A percentile compares a stretch with the other conserved stretches of the same genome.
These are phyloP conservation scores for Stygiomarasmius scandens DNA, from an alignment of 1,284 basidiomycete genomes.

Conservation along the genomic window DNA sequence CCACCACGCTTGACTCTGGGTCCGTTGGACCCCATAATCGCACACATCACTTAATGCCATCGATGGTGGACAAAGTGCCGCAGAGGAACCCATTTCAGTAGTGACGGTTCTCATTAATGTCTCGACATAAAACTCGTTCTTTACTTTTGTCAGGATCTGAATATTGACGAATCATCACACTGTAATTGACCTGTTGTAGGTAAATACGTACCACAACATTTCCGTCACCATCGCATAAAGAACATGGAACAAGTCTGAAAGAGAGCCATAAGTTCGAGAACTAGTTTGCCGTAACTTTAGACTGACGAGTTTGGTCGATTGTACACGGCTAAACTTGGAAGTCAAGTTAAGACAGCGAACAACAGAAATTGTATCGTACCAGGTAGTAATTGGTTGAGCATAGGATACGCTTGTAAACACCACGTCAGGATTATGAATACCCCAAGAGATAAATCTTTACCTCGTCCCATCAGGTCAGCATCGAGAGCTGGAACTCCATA, in stretches of 20 bases:
- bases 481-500: slow-evolving; percentile 42
- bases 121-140: slow-evolving; percentile 32
- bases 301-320: slow-evolving; percentile 31
- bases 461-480: slow-evolving; percentile 53
- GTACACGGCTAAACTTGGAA: slow-evolving; percentile 27
- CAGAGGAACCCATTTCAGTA: slow-evolving; percentile 45
- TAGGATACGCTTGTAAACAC: slow-evolving; percentile 23
- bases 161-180: too few relatives aligned
- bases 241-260: slow-evolving; percentile 28
- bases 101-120: slow-evolving; percentile 34
- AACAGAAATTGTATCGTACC: slow-evolving; percentile 23
- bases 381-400: slow-evolving; percentile 34
- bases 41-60: slow-evolving; percentile 34
- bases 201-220: slow-evolving; percentile 32
- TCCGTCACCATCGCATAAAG: slow-evolving; percentile 47
- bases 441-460: slow-evolving; percentile 29
- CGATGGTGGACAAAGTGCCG: slow-evolving; percentile 45
- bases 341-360: neutral
- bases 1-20: slow-evolving; percentile 57
- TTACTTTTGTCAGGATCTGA: slow-evolving; percentile 31
- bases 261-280: slow-evolving; percentile 32
- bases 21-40: slow-evolving; percentile 47
- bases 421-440: neutral
- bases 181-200: too few relatives aligned
- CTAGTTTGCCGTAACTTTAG: slow-evolving; percentile 10